Conservation (phyloP, 306 rosid species). For the Sphenostylis stenocarpa region DNA sequence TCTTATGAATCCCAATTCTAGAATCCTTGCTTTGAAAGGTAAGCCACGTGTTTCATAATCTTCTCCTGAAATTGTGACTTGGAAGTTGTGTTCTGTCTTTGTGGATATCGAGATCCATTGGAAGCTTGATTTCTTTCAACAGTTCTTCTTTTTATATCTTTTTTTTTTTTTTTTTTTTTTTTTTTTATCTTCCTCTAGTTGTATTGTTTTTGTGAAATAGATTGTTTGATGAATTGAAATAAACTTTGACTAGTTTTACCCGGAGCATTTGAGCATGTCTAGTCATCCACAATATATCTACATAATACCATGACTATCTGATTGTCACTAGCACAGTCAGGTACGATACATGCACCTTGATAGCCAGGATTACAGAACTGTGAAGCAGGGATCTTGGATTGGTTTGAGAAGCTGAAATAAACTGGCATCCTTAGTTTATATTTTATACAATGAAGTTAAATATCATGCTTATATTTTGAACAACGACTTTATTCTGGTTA, state of each 20-base stretch:
- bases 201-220: neutral
- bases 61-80: neutral
- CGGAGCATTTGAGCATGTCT: neutral
- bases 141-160: neutral
- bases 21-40: constrained; percentile 97
- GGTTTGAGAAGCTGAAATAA: constrained; percentile 15
- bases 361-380: neutral
- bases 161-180: neutral
- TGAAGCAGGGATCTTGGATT: constrained; percentile 11
- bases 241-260: constrained; percentile 24
- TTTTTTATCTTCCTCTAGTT: neutral
- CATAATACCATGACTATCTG: neutral
- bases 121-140: neutral
- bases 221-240: neutral
- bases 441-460: neutral
- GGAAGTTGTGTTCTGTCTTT: neutral
- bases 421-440: neutral
- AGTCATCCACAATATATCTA: neutral
- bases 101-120: neutral
- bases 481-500: constrained; percentile 2
- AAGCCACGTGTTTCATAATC: constrained; percentile 5
- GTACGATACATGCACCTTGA: constrained; percentile 4
- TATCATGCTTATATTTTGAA: constrained; percentile 7
- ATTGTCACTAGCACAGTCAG: constrained; percentile 13
- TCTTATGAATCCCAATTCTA: constrained; percentile 95